phyloP scores from a whole-genome alignment of 2,329 filamentous ascomycete genomes.

The Ophiostoma sp. region DNA sequence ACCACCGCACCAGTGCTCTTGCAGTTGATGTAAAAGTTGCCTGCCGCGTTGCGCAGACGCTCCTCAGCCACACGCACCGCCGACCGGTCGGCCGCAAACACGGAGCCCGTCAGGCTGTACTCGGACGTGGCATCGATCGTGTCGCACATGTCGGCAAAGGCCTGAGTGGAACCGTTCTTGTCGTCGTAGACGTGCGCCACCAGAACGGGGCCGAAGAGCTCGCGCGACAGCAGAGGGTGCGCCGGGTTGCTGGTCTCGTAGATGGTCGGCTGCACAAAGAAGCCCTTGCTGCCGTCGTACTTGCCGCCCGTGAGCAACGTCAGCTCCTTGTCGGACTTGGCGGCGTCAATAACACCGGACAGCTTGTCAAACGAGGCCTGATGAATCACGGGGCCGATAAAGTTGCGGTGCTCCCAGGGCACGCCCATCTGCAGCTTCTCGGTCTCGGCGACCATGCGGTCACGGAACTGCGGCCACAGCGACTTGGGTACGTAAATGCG shows the following conservation, averaged over 20 bases:
- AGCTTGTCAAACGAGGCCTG: constrained; percentile 49
- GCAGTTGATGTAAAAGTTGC: constrained; percentile 60
- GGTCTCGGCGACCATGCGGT: constrained; percentile 41
- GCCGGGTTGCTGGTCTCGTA: constrained; percentile 45
- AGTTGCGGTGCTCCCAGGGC: constrained; percentile 40
- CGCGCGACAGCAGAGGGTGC: constrained; percentile 47
- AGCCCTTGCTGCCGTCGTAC: constrained; percentile 46
- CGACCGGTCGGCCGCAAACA: constrained; percentile 51
- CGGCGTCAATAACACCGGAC: constrained; percentile 45
- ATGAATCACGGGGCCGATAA: constrained; percentile 53
- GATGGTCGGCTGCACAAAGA: constrained; percentile 49
- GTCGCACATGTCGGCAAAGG: constrained; percentile 54
- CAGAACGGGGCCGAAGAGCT: constrained; percentile 53
- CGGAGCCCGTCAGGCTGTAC: constrained; percentile 58
- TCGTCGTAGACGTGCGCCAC: constrained; percentile 52
- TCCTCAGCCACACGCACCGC: constrained; percentile 53
- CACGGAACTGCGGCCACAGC: constrained; percentile 43
- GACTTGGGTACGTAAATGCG: constrained; percentile 57
- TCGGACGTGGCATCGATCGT: constrained; percentile 71
- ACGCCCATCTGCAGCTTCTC: constrained; percentile 37
- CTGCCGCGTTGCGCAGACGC: constrained; percentile 53
- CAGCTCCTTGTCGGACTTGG: constrained; percentile 45
- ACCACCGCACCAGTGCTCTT: constrained; percentile 59
- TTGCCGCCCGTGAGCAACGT: constrained; percentile 48
- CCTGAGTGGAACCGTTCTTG: constrained; percentile 41